Conservation (phyloP, 352 stramenopile genomes). For the Phytopythium litorale region DNA sequence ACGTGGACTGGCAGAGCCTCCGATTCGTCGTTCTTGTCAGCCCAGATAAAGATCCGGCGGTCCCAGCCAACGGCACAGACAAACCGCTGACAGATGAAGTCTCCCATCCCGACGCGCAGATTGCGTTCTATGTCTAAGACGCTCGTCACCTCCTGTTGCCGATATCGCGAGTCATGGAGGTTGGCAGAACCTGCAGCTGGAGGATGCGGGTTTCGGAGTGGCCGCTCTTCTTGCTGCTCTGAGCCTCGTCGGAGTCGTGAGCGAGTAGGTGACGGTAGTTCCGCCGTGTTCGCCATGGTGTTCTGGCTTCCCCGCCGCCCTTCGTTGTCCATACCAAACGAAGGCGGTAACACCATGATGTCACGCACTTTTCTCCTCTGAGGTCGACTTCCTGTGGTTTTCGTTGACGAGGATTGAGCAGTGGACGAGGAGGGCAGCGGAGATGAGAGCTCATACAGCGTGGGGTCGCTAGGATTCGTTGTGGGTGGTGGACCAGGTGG, state of each 20-base stretch:
- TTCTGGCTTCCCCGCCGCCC: constrained; percentile 26
- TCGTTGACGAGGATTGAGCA: constrained; percentile 11
- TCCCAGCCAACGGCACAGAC: constrained; percentile 85
- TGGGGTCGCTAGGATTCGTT: constrained; percentile 6
- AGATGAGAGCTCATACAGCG: neutral
- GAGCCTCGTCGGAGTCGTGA: constrained; percentile 16
- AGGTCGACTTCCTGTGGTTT: constrained; percentile 4
- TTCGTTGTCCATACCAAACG: constrained; percentile 59
- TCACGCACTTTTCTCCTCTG: constrained; percentile 43
- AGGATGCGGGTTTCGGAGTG: neutral
- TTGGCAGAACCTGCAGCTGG: neutral
- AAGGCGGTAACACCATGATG: constrained; percentile 58
- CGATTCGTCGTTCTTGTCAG: constrained; percentile 77
- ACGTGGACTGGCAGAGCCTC: constrained; percentile 58
- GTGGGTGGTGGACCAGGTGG: constrained; percentile 15
- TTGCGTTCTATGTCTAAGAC: constrained; percentile 81
- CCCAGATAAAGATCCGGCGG: constrained; percentile 77
- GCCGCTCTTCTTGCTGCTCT: neutral
- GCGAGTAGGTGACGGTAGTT: constrained; percentile 51
- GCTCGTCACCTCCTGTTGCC: constrained; percentile 78
- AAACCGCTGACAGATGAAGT: constrained; percentile 80
- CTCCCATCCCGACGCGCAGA: constrained; percentile 71
- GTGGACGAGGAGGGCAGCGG: neutral
- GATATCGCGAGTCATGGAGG: constrained; percentile 35
- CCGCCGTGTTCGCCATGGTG: constrained; percentile 23